These are phyloP conservation scores for Nevesoporus exiguus DNA, from an alignment of 768 basidiomycete genomes.

Conservation along the genomic window DNA sequence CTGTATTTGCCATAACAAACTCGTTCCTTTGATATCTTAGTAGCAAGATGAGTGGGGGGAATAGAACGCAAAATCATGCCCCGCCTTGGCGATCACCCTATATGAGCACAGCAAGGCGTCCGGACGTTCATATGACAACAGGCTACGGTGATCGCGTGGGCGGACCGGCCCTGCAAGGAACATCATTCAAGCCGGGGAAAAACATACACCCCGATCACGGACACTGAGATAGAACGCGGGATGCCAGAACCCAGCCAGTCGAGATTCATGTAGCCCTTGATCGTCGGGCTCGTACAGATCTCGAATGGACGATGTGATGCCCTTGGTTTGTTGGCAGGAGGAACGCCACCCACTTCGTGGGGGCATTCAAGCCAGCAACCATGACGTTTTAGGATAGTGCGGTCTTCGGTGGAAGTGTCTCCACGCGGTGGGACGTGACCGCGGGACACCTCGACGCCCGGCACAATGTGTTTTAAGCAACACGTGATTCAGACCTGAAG, in stretches of 20 bases:
- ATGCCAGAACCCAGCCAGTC: not conserved
- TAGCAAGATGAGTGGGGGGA: not conserved
- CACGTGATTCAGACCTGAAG: not conserved
- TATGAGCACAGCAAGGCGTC: not conserved
- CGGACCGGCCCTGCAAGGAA: not conserved
- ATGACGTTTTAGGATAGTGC: not conserved
- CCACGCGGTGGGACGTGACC: not conserved
- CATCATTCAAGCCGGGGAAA: not conserved
- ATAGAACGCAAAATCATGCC: not conserved
- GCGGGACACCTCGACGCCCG: not conserved
- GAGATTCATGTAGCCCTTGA: not conserved
- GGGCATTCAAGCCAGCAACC: not conserved
- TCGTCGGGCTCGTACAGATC: not conserved
- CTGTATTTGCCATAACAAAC: not conserved
- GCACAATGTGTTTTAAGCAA: not conserved
- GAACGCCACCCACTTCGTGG: not conserved
- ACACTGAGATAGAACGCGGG: not conserved
- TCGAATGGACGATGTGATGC: not conserved
- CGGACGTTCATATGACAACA: slow-evolving; percentile 7
- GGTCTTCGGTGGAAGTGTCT: not conserved
- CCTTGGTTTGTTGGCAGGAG: not conserved
- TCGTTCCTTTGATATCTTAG: not conserved
- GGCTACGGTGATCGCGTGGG: not conserved
- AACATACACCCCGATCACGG: not conserved
- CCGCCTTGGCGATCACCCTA: not conserved